phyloP scores from a whole-genome alignment of 768 basidiomycete genomes.

The Mycena polygramma region DNA sequence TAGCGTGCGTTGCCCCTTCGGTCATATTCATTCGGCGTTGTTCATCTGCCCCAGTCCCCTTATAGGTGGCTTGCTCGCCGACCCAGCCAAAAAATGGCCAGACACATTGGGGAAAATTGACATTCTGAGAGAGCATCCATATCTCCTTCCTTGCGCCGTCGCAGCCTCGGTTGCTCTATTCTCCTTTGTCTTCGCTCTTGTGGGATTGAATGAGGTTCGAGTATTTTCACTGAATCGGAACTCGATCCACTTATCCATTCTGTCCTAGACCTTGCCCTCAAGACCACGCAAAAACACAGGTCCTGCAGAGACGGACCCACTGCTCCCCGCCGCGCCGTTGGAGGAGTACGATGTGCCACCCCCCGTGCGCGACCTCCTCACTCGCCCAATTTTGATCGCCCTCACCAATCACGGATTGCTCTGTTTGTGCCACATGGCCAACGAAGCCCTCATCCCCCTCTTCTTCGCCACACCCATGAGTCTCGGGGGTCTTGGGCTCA shows the following conservation, averaged over 20 bases:
- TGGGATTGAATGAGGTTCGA: conserved; percentile 60
- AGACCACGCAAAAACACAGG: background rate
- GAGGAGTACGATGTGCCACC: background rate
- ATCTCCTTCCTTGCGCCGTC: conserved; percentile 63
- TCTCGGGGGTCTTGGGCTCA: conserved; percentile 29
- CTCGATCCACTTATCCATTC: too few relatives aligned
- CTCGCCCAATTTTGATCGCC: conserved; percentile 16
- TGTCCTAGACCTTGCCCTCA: conserved; percentile 24
- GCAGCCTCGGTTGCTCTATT: conserved; percentile 52
- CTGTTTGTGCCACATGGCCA: conserved; percentile 13
- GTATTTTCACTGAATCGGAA: background rate
- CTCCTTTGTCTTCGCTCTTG: conserved; percentile 49
- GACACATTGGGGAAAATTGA: conserved; percentile 61
- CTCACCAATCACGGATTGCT: conserved; percentile 21
- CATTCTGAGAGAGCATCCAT: conserved; percentile 54
- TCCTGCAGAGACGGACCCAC: conserved; percentile 23
- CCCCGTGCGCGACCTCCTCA: conserved; percentile 23
- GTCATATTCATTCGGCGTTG: background rate
- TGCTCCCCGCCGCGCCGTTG: conserved; percentile 12
- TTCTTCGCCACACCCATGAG: conserved; percentile 25
- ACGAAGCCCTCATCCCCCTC: conserved; percentile 24
- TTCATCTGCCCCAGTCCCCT: conserved; percentile 15
- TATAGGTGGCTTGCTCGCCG: conserved; percentile 65
- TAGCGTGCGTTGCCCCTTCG: conserved; percentile 31
- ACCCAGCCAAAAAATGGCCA: conserved; percentile 73